Evolutionary conservation across 1,139 yeast genomes (phyloP), one percentile per base, ranked within the genome.

Genomic region (Waltiozyma sp.): DNA sequence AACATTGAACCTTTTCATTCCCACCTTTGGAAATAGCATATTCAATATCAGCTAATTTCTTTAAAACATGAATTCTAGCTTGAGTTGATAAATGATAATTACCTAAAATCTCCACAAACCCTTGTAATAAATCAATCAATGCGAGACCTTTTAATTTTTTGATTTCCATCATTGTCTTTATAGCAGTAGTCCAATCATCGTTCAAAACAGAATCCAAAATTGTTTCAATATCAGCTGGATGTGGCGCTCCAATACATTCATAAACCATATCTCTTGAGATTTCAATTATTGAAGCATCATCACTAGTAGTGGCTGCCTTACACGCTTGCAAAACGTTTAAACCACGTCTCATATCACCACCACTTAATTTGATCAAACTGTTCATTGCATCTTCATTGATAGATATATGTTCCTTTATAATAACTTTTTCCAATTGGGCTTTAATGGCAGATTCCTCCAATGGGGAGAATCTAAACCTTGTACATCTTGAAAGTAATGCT

Each of bases 331-430:
- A 64, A 8, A 93, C 96, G 58, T 93, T 93, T 53, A 93, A 71
- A 1, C 95, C 95, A 47, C 87, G 77, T 66, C 98, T 77, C 98
- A 93, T 93, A 62, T 93, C 99, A 41, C 99, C 99, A 47, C 77
- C 74, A 9, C 94, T 73, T 45, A 91, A 70, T 42, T 66, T 69
- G 47, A 91, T 66, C 43, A 93, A 68, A 1, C 96, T 80, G 1
- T 63, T 62, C 41, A 73, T 66, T 0, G 96, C 97, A 1, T 69
- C 77, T 0, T 69, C 62, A 1, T 70, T 58, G 19, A 93, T 68
- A 11, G 68, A 64, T 40, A 91, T 66, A 2, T 74, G 62, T 56
- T 93, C 98, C 44, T 69, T 68, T 34, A 74, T 73, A 43, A 87
- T 71, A 8, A 93, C 96, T 47, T 73, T 69, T 41, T 73, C 66